phyloP scores from a whole-genome alignment of 2,329 filamentous ascomycete genomes.

The Dendrostoma leiphaemia region DNA sequence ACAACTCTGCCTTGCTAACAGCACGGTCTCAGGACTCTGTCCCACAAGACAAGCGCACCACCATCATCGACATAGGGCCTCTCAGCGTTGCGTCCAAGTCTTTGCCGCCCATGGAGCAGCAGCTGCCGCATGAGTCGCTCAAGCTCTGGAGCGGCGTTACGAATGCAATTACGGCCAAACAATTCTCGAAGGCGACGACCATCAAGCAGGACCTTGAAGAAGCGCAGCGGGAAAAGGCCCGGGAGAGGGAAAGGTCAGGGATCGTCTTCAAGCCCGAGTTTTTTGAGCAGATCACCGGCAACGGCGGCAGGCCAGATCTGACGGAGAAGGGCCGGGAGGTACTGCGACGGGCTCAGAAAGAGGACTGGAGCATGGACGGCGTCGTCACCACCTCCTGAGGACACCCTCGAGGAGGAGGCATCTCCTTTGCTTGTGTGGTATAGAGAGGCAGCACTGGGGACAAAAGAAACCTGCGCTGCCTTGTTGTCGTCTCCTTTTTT shows the following conservation, averaged over 20 bases:
- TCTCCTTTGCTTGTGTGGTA: too few relatives aligned
- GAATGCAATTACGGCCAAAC: conserved; percentile 76
- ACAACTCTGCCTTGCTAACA: conserved; percentile 10
- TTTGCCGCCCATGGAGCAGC: conserved; percentile 72
- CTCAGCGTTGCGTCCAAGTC: conserved; percentile 76
- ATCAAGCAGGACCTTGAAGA: conserved; percentile 93
- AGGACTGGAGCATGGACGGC: conserved; percentile 49
- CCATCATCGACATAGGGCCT: conserved; percentile 86
- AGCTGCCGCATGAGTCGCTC: conserved; percentile 86
- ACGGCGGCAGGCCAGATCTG: conserved; percentile 54
- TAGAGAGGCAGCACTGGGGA: too few relatives aligned
- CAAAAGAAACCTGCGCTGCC: too few relatives aligned
- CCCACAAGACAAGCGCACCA: conserved; percentile 59
- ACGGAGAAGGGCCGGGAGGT: conserved; percentile 52
- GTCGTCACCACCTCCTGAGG: conserved; percentile 34
- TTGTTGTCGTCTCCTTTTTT: not conserved
- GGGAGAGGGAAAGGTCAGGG: conserved; percentile 69
- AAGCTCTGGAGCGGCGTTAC: conserved; percentile 88
- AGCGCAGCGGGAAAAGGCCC: conserved; percentile 78
- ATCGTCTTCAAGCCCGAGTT: conserved; percentile 83
- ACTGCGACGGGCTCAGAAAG: conserved; percentile 51
- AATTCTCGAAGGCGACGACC: conserved; percentile 79
- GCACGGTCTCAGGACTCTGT: conserved; percentile 38
- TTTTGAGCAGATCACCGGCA: conserved; percentile 64
- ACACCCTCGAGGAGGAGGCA: not conserved